phyloP scores from a whole-genome alignment of 495 filamentous ascomycete species.

The Penicillium ochrochloron region DNA sequence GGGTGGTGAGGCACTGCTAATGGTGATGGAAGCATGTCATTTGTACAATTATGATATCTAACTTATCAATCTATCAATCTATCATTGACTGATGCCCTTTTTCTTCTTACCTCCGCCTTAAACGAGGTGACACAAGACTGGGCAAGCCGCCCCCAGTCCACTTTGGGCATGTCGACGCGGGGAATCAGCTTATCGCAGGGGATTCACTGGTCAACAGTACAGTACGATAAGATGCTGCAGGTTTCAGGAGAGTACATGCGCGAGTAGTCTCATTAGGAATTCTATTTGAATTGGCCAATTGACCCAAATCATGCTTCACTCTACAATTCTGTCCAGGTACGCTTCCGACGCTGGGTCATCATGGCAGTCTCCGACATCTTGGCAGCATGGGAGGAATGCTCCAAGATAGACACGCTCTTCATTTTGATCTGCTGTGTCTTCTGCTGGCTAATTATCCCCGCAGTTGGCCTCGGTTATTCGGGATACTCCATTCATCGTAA shows the following conservation, averaged over 20 bases:
- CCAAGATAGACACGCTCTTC: conserved; percentile 45
- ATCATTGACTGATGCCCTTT: background rate
- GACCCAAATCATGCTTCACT: background rate
- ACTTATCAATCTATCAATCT: conserved; percentile 1
- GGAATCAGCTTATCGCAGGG: background rate
- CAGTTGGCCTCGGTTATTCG: conserved; percentile 51
- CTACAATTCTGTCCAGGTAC: background rate
- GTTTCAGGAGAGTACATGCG: background rate
- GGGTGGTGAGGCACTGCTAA: background rate
- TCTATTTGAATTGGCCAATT: background rate
- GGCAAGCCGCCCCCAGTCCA: background rate
- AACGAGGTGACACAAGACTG: background rate
- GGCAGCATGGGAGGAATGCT: conserved; percentile 31
- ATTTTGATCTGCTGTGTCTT: conserved; percentile 51
- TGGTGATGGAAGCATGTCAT: background rate
- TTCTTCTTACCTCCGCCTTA: background rate
- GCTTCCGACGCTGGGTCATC: background rate
- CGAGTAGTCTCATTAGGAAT: background rate
- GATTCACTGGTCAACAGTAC: background rate
- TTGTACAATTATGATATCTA: background rate
- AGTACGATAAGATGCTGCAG: background rate
- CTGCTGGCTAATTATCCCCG: conserved; percentile 35
- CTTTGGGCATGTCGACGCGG: background rate
- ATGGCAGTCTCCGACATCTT: conserved; percentile 1
- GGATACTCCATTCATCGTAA: conserved; percentile 52